Percentiles rank a stretch among this genome's conserved stretches.
Evolutionary conservation across 2,329 filamentous ascomycete species (phyloP).

Genomic region (Pyricularia sp.): DNA sequence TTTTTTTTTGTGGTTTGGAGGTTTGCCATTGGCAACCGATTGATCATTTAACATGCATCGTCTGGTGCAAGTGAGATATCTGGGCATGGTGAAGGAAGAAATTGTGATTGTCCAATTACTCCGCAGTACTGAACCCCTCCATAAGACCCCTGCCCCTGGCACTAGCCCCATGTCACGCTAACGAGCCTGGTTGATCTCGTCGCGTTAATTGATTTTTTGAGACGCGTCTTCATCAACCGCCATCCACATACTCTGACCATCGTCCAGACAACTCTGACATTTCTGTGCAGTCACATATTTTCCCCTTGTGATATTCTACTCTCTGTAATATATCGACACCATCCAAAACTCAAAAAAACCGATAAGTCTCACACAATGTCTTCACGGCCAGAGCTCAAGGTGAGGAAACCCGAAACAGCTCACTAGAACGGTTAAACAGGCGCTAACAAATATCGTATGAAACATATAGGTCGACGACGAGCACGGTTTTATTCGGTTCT

Average conservation of each 20-base stretch:
- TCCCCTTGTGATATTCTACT: neutral
- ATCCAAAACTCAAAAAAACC: neutral
- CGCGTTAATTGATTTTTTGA: constrained; percentile 9
- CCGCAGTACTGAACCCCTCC: neutral
- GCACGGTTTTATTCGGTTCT: constrained; percentile 91
- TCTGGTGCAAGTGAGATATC: neutral
- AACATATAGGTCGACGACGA: constrained; percentile 74
- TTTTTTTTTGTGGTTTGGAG: neutral
- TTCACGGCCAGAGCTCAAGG: constrained; percentile 60
- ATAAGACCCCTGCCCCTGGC: neutral
- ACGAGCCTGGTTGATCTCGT: neutral
- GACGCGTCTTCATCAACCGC: constrained; percentile 7
- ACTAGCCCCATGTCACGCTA: neutral
- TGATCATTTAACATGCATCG: neutral
- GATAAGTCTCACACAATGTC: constrained; percentile 37
- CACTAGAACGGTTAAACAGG: neutral
- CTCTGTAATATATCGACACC: neutral
- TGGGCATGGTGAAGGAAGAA: neutral
- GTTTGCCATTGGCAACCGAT: neutral
- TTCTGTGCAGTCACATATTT: neutral
- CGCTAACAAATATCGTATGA: neutral
- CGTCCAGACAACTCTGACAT: neutral
- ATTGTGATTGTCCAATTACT: neutral
- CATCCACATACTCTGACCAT: neutral
- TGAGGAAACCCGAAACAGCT: constrained; percentile 14